Evolutionary conservation across 1,284 basidiomycete species (phyloP).

Genomic region (Ceratorhiza oryzae-sativae): DNA sequence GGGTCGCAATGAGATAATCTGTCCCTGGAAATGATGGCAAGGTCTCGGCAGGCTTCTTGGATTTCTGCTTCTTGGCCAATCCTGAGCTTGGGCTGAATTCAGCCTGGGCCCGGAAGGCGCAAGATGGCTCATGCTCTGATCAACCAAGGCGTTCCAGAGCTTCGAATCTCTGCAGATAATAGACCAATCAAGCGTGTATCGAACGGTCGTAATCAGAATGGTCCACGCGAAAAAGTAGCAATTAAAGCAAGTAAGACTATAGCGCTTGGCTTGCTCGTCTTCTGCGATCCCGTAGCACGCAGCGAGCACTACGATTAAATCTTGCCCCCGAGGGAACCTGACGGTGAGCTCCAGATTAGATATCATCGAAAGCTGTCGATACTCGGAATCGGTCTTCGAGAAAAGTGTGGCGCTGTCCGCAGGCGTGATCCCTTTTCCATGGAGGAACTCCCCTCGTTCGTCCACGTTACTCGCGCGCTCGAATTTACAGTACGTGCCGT

Average conservation of each 20-base stretch:
- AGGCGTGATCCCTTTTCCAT: not conserved
- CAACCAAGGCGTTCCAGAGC: not conserved
- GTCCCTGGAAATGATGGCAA: not conserved
- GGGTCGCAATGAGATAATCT: not conserved
- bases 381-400: not conserved
- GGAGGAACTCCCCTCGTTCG: not conserved
- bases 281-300: conserved; percentile 1
- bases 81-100: not conserved
- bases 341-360: not conserved
- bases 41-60: not conserved
- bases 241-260: conserved; percentile 17
- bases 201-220: conserved; percentile 1
- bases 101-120: not conserved
- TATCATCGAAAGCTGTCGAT: not conserved
- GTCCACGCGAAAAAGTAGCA: conserved; percentile 34
- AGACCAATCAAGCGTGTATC: not conserved
- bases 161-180: not conserved
- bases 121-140: not conserved
- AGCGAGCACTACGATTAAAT: conserved; percentile 5
- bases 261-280: conserved; percentile 4
- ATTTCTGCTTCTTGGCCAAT: not conserved
- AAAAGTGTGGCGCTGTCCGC: conserved; percentile 4
- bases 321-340: not conserved
- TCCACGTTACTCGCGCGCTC: not conserved
- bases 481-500: conserved; percentile 11